These are phyloP conservation scores for Fusarium acutatum DNA, from an alignment of 2,329 filamentous ascomycete genomes.

Conservation along the genomic window DNA sequence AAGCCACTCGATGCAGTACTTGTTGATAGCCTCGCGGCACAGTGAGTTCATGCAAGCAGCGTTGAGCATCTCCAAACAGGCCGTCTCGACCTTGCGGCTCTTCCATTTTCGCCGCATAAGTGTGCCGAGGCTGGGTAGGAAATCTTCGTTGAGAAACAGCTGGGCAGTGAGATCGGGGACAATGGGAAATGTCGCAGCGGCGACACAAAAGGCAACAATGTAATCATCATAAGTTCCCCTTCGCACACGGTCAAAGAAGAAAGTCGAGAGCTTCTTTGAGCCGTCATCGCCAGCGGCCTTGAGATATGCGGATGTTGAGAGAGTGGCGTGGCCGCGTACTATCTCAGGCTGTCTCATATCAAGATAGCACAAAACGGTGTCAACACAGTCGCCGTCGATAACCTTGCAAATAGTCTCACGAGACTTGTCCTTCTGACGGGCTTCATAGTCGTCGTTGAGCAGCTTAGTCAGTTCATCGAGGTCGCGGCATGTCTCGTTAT, in stretches of 20 bases:
- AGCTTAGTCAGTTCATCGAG: slow-evolving; percentile 68
- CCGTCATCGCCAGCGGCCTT: slow-evolving; percentile 79
- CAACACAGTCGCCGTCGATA: slow-evolving; percentile 78
- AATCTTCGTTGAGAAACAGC: slow-evolving; percentile 89
- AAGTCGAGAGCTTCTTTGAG: slow-evolving; percentile 73
- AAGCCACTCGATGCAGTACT: slow-evolving; percentile 87
- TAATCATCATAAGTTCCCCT: slow-evolving; percentile 87
- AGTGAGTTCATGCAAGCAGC: slow-evolving; percentile 86
- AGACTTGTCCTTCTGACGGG: slow-evolving; percentile 53
- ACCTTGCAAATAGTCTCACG: slow-evolving; percentile 64
- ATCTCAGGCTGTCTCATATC: slow-evolving; percentile 81
- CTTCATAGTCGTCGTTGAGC: slow-evolving; percentile 62
- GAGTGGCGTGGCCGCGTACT: slow-evolving; percentile 81
- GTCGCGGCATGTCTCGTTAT: slow-evolving; percentile 71
- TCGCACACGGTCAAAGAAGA: slow-evolving; percentile 76
- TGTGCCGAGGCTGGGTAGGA: slow-evolving; percentile 78
- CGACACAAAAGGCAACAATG: slow-evolving; percentile 92
- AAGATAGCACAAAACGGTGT: slow-evolving; percentile 85
- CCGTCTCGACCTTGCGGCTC: slow-evolving; percentile 84
- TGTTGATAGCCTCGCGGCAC: slow-evolving; percentile 84
- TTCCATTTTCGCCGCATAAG: slow-evolving; percentile 84
- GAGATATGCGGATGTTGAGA: slow-evolving; percentile 85
- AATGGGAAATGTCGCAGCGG: slow-evolving; percentile 86
- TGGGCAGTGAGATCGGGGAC: slow-evolving; percentile 77
- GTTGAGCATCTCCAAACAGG: slow-evolving; percentile 88